Conservation (phyloP, 352 stramenopile genomes). For the Achlya hypogyna region DNA sequence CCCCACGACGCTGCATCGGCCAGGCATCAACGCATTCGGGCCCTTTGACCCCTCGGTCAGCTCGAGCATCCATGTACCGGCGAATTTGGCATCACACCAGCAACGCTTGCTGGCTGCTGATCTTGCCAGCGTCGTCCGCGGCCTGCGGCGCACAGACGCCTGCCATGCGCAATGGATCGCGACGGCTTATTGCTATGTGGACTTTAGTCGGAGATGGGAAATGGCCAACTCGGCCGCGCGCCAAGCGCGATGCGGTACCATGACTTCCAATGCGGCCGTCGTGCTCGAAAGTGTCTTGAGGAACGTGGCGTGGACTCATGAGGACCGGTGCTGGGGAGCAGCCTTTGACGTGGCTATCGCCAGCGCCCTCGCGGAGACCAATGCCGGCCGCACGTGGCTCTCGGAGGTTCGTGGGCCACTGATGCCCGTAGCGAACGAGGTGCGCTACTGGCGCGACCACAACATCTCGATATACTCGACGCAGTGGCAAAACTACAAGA, state of each 20-base stretch:
- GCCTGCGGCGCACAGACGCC: not conserved
- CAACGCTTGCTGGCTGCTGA: not conserved
- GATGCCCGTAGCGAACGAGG: not conserved
- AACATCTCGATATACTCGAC: not conserved
- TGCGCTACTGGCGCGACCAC: not conserved
- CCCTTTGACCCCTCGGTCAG: too few species aligned
- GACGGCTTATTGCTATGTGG: not conserved
- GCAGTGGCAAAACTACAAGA: constrained; percentile 11
- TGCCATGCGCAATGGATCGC: not conserved
- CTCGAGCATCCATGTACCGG: not conserved
- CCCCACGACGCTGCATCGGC: not conserved
- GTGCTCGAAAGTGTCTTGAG: not conserved
- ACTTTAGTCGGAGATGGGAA: not conserved
- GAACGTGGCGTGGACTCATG: not conserved
- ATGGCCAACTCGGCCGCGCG: not conserved
- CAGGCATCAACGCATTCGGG: too few species aligned
- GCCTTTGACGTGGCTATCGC: not conserved
- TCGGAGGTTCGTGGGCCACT: not conserved
- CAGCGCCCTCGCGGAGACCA: not conserved
- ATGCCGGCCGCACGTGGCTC: not conserved
- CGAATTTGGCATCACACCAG: not conserved
- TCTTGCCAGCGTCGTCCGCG: not conserved
- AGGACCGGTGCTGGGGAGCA: not conserved
- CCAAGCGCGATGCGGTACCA: not conserved
- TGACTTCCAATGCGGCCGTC: not conserved